A percentile compares a stretch with the other conserved stretches of the same genome.
Conservation (phyloP, 306 rosid genomes). For the Myrica gale region DNA sequence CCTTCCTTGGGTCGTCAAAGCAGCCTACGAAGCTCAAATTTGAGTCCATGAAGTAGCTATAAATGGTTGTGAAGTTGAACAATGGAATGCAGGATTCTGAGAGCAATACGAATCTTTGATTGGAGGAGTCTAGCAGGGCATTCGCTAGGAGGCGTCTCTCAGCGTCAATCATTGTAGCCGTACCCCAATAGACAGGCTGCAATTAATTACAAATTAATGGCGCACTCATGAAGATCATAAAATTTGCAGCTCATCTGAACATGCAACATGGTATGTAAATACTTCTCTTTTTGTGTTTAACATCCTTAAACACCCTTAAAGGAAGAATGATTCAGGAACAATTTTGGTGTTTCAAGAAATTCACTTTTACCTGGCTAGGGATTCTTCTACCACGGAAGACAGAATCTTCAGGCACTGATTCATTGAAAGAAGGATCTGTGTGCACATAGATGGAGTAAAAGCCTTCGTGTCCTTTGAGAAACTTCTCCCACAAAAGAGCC, state of each 20-base stretch:
- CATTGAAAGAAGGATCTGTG: slow-evolving; percentile 50
- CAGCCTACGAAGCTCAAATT: slow-evolving; percentile 35
- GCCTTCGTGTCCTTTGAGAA: slow-evolving; percentile 45
- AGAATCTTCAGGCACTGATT: slow-evolving; percentile 39
- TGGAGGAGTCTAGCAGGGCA: slow-evolving; percentile 54
- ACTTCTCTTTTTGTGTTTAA: too few relatives aligned
- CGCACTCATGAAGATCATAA: too few relatives aligned
- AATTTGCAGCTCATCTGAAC: too few relatives aligned
- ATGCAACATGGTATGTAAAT: too few relatives aligned
- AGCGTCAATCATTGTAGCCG: slow-evolving; percentile 55
- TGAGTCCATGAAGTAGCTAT: slow-evolving; percentile 44
- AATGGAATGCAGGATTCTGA: slow-evolving; percentile 71
- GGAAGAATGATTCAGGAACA: not conserved
- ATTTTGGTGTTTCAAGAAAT: not conserved
- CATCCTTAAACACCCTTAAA: not conserved
- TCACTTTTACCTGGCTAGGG: slow-evolving; percentile 52
- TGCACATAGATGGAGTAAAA: slow-evolving; percentile 58
- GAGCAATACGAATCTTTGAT: slow-evolving; percentile 54
- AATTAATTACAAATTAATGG: not conserved
- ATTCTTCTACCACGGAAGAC: slow-evolving; percentile 56
- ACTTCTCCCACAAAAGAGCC: slow-evolving; percentile 52
- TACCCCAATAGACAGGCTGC: slow-evolving; percentile 62
- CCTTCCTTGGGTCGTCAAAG: slow-evolving; percentile 42
- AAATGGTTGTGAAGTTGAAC: slow-evolving; percentile 50
- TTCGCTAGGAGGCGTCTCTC: slow-evolving; percentile 61